Percentiles rank a stretch among this genome's conserved stretches.
phyloP scores from a whole-genome alignment of 2,329 filamentous ascomycete species.

The Talaromyces sp. region DNA sequence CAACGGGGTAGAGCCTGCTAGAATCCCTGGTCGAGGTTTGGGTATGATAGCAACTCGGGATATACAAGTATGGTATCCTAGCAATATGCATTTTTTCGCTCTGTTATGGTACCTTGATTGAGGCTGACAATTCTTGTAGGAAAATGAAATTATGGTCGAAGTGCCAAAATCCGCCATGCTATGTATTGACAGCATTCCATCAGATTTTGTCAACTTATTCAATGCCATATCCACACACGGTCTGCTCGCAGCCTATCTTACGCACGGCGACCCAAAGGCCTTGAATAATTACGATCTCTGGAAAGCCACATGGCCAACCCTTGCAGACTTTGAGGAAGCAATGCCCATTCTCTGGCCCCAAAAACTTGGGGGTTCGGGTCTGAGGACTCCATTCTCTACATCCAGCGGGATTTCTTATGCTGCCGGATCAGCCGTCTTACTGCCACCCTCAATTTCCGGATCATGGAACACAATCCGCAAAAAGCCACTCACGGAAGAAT shows the following conservation, averaged over 20 bases:
- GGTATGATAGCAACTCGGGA: conserved; percentile 69
- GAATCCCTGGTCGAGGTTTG: conserved; percentile 69
- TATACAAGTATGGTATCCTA: conserved; percentile 54
- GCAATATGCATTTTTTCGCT: background rate
- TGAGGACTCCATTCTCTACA: conserved; percentile 28
- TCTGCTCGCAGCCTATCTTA: conserved; percentile 66
- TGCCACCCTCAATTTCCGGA: conserved; percentile 39
- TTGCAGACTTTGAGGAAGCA: conserved; percentile 55
- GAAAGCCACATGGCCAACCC: conserved; percentile 65
- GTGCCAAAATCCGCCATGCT: conserved; percentile 64
- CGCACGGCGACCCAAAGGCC: conserved; percentile 48
- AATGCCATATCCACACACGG: conserved; percentile 62
- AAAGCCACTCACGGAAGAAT: conserved; percentile 32
- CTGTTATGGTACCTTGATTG: background rate
- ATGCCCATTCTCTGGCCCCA: conserved; percentile 57
- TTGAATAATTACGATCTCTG: conserved; percentile 54
- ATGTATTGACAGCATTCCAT: conserved; percentile 59
- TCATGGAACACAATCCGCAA: conserved; percentile 32
- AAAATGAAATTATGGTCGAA: conserved; percentile 60
- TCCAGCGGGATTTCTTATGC: background rate
- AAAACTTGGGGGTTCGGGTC: conserved; percentile 38
- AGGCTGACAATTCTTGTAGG: conserved; percentile 36
- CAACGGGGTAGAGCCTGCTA: conserved; percentile 63
- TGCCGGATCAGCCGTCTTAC: conserved; percentile 21
- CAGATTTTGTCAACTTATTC: conserved; percentile 51